Conservation (phyloP, 75 land plant species). For the Pinus taeda region DNA sequence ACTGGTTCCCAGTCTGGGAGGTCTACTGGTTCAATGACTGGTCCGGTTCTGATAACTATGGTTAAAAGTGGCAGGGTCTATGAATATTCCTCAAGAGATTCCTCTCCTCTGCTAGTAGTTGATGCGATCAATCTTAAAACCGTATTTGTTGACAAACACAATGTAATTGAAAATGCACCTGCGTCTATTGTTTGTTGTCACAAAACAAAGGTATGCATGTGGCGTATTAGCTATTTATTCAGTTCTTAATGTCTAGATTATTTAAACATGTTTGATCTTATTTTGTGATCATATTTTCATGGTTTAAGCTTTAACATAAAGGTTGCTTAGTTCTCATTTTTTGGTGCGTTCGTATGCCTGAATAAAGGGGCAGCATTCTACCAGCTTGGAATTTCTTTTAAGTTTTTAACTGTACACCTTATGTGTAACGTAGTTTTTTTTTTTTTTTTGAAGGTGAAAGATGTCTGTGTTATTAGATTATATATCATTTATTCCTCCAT, state of each 20-base stretch:
- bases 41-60: neutral
- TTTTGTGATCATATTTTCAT: neutral
- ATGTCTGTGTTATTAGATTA: no score
- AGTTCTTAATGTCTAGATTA: neutral
- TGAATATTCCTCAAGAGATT: constrained; percentile 32
- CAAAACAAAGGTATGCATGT: constrained; percentile 70
- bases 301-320: neutral
- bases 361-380: neutral
- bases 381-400: neutral
- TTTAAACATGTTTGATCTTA: neutral
- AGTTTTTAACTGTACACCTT: neutral
- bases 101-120: constrained; percentile 67
- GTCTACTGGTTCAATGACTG: no score
- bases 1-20: no score
- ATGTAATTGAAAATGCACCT: constrained; percentile 83
- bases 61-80: constrained; percentile 35
- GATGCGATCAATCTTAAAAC: constrained; percentile 88
- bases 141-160: constrained; percentile 70
- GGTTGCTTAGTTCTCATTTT: neutral
- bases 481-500: neutral
- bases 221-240: neutral
- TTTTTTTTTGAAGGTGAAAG: no score
- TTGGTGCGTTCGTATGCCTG: no score
- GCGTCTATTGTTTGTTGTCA: constrained; percentile 84
- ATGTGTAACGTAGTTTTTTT: no score